These are phyloP conservation scores for Stellera chamaejasme DNA, from an alignment of 345 rosid species.

Conservation along the genomic window DNA sequence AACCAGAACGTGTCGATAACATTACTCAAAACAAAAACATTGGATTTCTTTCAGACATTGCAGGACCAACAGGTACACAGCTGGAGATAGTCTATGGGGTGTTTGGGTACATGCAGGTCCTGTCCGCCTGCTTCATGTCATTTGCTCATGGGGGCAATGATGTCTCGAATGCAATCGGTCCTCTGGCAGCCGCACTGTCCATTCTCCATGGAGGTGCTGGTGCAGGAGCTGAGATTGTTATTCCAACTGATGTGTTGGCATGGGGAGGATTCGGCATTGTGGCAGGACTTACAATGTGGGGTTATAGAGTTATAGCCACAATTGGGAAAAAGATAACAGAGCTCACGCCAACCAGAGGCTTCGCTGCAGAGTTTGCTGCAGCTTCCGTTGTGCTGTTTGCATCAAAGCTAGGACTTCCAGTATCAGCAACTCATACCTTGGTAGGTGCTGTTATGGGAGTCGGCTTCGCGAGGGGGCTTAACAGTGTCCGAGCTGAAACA, in stretches of 20 bases:
- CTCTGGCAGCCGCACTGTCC: slow-evolving; percentile 79
- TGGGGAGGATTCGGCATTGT: slow-evolving; percentile 99
- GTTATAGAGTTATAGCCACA: slow-evolving; percentile 89
- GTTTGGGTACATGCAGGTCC: slow-evolving; percentile 90
- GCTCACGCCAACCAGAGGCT: slow-evolving; percentile 92
- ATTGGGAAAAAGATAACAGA: slow-evolving; percentile 96
- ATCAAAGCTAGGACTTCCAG: slow-evolving; percentile 79
- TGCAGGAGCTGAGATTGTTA: slow-evolving; percentile 46
- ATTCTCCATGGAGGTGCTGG: slow-evolving; percentile 70
- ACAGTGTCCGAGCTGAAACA: slow-evolving; percentile 80
- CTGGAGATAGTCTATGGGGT: slow-evolving; percentile 84
- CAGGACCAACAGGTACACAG: slow-evolving; percentile 91
- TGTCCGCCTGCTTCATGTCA: slow-evolving; percentile 98
- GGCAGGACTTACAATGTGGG: slow-evolving; percentile 87
- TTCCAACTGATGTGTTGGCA: slow-evolving; percentile 78
- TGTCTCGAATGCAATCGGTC: slow-evolving; percentile 95
- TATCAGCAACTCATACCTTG: slow-evolving; percentile 86
- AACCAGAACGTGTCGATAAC: slow-evolving; percentile 27
- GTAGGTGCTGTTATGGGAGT: slow-evolving; percentile 99
- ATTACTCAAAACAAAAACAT: slow-evolving; percentile 32
- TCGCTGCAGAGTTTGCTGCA: slow-evolving; percentile 95
- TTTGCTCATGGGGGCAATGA: slow-evolving; percentile 96
- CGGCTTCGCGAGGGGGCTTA: slow-evolving; percentile 92
- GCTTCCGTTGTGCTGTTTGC: slow-evolving; percentile 91
- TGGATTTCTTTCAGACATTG: slow-evolving; percentile 78